Evolutionary conservation across 225 moss, liverwort and hornwort genomes (phyloP), one percentile per base, ranked within the genome.

Genomic region (Asterella californica): DNA sequence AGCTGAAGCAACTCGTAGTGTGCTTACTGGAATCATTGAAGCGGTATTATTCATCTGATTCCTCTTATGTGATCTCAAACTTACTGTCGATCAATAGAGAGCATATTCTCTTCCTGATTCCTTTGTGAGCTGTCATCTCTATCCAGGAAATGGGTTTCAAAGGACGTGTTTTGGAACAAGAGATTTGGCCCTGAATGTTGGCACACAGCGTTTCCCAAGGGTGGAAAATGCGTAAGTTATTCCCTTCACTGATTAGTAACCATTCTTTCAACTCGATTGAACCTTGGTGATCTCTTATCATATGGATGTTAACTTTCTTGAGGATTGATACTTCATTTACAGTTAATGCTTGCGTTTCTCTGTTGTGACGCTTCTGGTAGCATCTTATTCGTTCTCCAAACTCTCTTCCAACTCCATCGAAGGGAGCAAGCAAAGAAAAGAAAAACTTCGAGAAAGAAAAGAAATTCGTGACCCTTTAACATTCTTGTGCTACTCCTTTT

Each of bases 201-300:
- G 87, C 82, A 84, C 36, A 82, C 87, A 6, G 77, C 84, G 0
- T 84, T 87, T 49, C 84, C 87, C 0, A 84, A 84, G 72, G 87
- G 87, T 45, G 87, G 87, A 49, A 87, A 86, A 76, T 50, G 72
- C 37, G 84, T 84, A 81, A 80, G 84, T 79, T 48, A 21, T 70
- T 14, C 10, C 25, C 24, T 8, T 48, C 24, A 72, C 29, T 10
- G 27, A 29, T 64, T 2, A 63, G 2, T 22, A 48, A 8, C 12
- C 15, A 1, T 49, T 2, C 19, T 10, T 70, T 18, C 6, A 24
- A 70, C 24, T 6, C 6, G 2, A 17, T 45, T 10, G 27, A 18
- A 42, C 36, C 29, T 69, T 27, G 61, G 10, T 27, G 25, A 25
- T 61, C 61, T n/a, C n/a, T 21, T 27, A 27, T 25, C 6, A 14